Base-by-base conservation (phyloP, 768 basidiomycete species). In the Mycena capillaripes region DNA sequence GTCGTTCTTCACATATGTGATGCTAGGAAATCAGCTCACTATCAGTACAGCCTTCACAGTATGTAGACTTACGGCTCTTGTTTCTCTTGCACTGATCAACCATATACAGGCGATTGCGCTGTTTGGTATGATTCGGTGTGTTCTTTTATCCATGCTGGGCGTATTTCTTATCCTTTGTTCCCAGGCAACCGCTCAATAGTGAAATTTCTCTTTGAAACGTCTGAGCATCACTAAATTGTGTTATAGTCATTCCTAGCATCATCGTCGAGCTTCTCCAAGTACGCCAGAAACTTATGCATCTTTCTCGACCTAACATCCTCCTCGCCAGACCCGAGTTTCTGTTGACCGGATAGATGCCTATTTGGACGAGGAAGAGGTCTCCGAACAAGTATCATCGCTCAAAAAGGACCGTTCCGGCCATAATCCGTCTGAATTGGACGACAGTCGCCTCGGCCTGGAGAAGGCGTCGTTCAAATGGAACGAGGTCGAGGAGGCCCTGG, bases 1-100 rank as follows among this genome's bases (percentile, higher is more conserved):
- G 89, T 95, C 80, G 62, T 90, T 34, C 85, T 92, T 23, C 83
- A 95, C 85, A 23, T 96, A 89, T 71, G 89, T 97, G 30, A 82
- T 89, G 73, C 89, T 88, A 74, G 93, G 94, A 1, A 89, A 95
- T 57, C 83, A 94, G 78, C 80, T 98, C 59, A 93, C 95, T 0
- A 87, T 97, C 56, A 87, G 93, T 10, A 87, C 89, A 17, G 97
- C 97, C 0, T 97, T 97, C 79, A 97, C 97, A 34, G 92, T 92
- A 56, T 38, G 89, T 83, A 11, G 10, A 12, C 17, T n/a, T n/a
- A 2, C 19, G 48, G 21, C 23, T 56, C 10, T 21, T 12, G 23
- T n/a, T 30, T 0, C 53, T 19, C 9, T 17, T 11, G 23, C 67
- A 32, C 30, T 4, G 19, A 36, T 38, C 68, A 40, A 52, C 30